Evolutionary conservation across 106 monocot species (phyloP).

Genomic region (Xerophyta viscosa): DNA sequence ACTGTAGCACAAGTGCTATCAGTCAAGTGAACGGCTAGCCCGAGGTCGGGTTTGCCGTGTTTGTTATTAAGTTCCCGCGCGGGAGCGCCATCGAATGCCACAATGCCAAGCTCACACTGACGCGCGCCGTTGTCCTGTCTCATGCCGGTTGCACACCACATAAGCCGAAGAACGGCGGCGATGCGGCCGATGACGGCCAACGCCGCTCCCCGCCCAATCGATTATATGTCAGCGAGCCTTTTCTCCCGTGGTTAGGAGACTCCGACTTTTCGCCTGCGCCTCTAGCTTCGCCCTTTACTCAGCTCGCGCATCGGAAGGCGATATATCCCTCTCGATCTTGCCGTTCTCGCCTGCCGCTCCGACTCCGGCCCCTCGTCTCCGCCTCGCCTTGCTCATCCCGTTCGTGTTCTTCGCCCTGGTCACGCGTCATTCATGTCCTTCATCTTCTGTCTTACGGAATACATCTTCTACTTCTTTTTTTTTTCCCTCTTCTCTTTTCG

Average conservation of each 20-base stretch:
- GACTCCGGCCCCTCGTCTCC: background rate
- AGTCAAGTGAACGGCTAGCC: too few relatives aligned
- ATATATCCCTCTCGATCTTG: background rate
- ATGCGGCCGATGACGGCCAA: background rate
- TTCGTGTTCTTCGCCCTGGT: background rate
- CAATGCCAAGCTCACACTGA: too few relatives aligned
- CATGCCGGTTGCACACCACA: background rate
- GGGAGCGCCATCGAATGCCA: too few relatives aligned
- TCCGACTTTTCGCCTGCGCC: slow-evolving; percentile 30
- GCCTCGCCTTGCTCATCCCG: background rate
- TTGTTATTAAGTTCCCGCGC: too few relatives aligned
- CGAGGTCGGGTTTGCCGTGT: too few relatives aligned
- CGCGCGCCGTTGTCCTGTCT: too few relatives aligned
- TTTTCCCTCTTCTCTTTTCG: too few relatives aligned
- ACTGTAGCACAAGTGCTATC: too few relatives aligned
- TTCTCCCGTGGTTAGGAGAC: slow-evolving; percentile 29
- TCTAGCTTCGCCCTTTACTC: too few relatives aligned
- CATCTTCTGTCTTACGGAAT: too few relatives aligned
- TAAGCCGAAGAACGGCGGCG: background rate
- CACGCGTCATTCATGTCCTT: background rate
- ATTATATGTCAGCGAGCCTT: too few relatives aligned
- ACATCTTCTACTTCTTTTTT: too few relatives aligned
- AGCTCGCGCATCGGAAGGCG: slow-evolving; percentile 17
- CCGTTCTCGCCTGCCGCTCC: background rate
- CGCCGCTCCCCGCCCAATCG: slow-evolving; percentile 22